Evolutionary conservation across 768 basidiomycete genomes (phyloP), one percentile per base, ranked within the genome.

Genomic region (Neoboletus brunneissimus): DNA sequence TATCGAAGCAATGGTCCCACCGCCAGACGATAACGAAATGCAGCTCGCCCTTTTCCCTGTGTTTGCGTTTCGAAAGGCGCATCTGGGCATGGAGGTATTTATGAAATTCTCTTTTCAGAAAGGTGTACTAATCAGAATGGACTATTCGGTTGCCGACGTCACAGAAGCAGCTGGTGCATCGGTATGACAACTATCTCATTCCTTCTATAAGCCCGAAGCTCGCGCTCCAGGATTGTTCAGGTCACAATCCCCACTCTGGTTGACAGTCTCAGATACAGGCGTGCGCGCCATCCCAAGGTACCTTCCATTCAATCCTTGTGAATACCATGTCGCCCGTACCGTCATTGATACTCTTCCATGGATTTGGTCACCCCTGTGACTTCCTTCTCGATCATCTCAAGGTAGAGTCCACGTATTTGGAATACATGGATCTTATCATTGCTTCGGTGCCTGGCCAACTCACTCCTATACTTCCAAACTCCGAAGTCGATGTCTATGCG

Each of bases 1-100:
- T 2, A 81, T 98, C 51, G 87, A 91, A 47, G 90, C 93, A 40
- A 85, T 91, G 77, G 91, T 97, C 5, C 78, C 83, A 5, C 76
- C n/a, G n/a, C n/a, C 94, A 7, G 85, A 84, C 22, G 85, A 82
- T 2, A 81, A 87, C 37, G 95, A 97, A 71, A 80, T 77, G 85
- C 87, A 56, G 23, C 77, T 68, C n/a, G 32, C 49, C 16, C 54
- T 9, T 50, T 58, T 4, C 25, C 34, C 15, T 57, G 23, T 42
- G 25, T 11, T 51, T 5, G 25, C 25, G 25, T 25, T 25, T 25
- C 25, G 25, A 25, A 25, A 25, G 58, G 4, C 31, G 16, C 20
- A 15, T 37, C n/a, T n/a, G 25, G 7, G 25, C n/a, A n/a, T n/a
- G n/a, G 25, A 5, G 12, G 27, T 37, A 11, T 20, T 38, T 22